Percentiles rank a stretch among this genome's conserved stretches.
These are phyloP conservation scores for Colletotrichum liriopes DNA, from an alignment of 2,329 filamentous ascomycete species.

Conservation along the genomic window DNA sequence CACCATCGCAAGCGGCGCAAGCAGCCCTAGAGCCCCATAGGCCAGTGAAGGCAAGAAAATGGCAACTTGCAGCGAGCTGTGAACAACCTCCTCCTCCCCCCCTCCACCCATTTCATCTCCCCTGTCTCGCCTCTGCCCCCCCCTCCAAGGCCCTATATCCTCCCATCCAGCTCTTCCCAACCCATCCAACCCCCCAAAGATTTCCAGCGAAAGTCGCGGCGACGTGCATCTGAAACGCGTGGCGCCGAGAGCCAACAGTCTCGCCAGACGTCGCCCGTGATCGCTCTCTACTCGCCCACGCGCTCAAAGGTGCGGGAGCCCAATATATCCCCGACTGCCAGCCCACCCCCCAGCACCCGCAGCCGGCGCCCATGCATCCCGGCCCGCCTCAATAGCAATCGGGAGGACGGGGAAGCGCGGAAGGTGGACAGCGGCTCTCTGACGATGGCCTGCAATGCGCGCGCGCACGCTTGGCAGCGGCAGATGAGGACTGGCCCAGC, in stretches of 20 bases:
- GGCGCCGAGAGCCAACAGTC: conserved; percentile 8
- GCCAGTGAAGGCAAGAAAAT: background rate
- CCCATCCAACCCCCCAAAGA: background rate
- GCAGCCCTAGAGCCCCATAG: background rate
- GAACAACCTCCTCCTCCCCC: background rate
- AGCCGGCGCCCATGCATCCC: too few relatives aligned
- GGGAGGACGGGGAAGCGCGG: background rate
- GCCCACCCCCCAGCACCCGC: too few relatives aligned
- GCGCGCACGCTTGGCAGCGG: conserved; percentile 14
- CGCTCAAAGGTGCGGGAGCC: background rate
- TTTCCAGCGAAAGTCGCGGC: conserved; percentile 13
- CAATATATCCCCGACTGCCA: background rate
- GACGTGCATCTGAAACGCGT: conserved; percentile 31
- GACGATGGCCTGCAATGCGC: conserved; percentile 1
- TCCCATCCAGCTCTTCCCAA: background rate
- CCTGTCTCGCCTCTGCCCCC: too few relatives aligned
- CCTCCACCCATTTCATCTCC: background rate
- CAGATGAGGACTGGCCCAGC: conserved; percentile 7
- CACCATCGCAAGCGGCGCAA: background rate
- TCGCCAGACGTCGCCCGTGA: background rate
- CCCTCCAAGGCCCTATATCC: background rate
- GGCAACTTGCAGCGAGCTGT: background rate
- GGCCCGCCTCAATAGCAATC: background rate
- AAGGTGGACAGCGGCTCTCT: background rate
- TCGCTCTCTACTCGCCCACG: background rate